Conservation (phyloP, 1,139 yeast species). For the Suhomyces ambrosiae region DNA sequence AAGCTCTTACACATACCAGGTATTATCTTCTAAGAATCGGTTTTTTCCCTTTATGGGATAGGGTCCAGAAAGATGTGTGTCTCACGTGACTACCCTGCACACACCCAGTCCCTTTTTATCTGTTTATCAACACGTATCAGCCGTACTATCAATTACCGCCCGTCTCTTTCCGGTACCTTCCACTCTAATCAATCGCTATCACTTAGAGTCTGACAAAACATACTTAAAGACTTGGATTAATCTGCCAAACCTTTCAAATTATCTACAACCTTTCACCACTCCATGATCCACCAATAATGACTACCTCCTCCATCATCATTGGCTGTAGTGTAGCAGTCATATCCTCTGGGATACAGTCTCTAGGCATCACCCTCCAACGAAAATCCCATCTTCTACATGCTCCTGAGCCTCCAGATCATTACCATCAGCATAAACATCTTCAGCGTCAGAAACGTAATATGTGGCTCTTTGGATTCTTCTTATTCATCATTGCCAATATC, state of each 20-base stretch:
- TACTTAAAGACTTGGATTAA: no score
- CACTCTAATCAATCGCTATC: not conserved
- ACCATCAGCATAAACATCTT: constrained; percentile 27
- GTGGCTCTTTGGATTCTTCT: constrained; percentile 74
- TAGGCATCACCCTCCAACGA: constrained; percentile 82
- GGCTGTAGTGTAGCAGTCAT: constrained; percentile 78
- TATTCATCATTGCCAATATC: constrained; percentile 74
- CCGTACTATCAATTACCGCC: not conserved
- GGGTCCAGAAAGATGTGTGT: no score
- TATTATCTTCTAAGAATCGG: no score
- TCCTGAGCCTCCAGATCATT: constrained; percentile 16
- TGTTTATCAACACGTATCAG: not conserved
- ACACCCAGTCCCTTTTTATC: no score
- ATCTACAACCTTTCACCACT: no score
- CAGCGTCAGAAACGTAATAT: constrained; percentile 55
- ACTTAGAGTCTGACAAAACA: no score
- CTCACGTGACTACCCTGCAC: not conserved
- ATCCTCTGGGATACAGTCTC: constrained; percentile 79
- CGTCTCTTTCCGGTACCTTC: not conserved
- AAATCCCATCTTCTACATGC: constrained; percentile 60
- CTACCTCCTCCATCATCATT: constrained; percentile 32
- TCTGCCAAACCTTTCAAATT: no score
- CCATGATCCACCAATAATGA: not conserved
- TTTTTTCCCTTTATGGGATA: no score
- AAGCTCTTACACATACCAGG: no score